A percentile compares a stretch with the other conserved stretches of the same genome.
These are phyloP conservation scores for Aspergillus sp. DNA, from an alignment of 2,329 filamentous ascomycete genomes.

Conservation along the genomic window DNA sequence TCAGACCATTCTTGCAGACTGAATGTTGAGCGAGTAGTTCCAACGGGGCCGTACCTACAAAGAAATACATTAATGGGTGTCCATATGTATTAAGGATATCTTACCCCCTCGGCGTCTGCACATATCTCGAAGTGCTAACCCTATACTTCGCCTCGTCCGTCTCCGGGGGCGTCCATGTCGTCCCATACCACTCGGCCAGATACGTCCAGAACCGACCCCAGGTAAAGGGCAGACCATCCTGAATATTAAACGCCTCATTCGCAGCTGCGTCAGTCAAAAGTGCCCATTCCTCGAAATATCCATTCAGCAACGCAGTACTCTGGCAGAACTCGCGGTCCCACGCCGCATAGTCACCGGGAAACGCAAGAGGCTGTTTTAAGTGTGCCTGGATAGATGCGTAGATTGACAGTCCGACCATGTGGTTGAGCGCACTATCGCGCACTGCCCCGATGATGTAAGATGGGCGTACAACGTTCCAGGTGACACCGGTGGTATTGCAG, in stretches of 20 bases:
- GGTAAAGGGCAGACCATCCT: conserved; percentile 47
- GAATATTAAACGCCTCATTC: conserved; percentile 52
- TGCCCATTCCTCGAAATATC: conserved; percentile 52
- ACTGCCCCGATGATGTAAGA: conserved; percentile 52
- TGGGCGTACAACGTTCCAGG: conserved; percentile 52
- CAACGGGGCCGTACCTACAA: neutral
- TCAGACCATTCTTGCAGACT: conserved; percentile 44
- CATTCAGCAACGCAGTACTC: conserved; percentile 49
- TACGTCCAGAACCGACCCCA: conserved; percentile 52
- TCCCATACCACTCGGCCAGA: conserved; percentile 47
- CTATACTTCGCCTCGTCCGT: conserved; percentile 18
- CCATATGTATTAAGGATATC: conserved; percentile 12
- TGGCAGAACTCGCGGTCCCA: conserved; percentile 48
- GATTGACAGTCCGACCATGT: conserved; percentile 49
- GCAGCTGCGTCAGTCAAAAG: conserved; percentile 42
- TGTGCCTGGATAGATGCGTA: conserved; percentile 51
- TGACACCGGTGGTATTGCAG: conserved; percentile 14
- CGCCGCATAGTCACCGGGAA: conserved; percentile 43
- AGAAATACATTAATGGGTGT: conserved; percentile 13
- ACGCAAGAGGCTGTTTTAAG: conserved; percentile 43
- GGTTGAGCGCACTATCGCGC: conserved; percentile 52
- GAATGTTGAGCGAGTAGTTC: neutral
- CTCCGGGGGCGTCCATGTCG: conserved; percentile 37
- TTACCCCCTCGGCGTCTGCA: conserved; percentile 39
- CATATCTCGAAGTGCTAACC: conserved; percentile 24